Evolutionary conservation across 495 filamentous ascomycete species (phyloP).

Genomic region (Lepraria neglecta): DNA sequence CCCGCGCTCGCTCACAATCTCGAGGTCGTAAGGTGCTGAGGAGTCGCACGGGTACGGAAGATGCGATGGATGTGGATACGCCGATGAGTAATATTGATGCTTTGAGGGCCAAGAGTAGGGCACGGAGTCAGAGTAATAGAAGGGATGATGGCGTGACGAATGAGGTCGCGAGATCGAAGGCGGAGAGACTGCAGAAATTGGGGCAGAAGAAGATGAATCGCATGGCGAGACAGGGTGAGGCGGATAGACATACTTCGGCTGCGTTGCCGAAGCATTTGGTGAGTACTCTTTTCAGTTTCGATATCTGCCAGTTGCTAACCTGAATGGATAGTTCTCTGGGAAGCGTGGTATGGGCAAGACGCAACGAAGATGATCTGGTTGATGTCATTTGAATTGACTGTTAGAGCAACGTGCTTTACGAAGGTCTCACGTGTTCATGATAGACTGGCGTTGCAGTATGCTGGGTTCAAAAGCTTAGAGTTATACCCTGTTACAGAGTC

Average conservation of each 20-base stretch:
- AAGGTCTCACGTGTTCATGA: background rate
- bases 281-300: conserved; percentile 34
- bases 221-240: conserved; percentile 92
- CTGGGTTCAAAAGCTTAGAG: background rate
- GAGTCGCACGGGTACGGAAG: conserved; percentile 44
- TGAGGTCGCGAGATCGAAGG: conserved; percentile 57
- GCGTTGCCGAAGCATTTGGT: conserved; percentile 88
- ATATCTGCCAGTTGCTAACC: conserved; percentile 20
- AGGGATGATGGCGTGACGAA: conserved; percentile 71
- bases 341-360: conserved; percentile 57
- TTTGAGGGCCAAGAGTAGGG: conserved; percentile 69
- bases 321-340: conserved; percentile 44
- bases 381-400: background rate
- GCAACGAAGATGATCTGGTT: conserved; percentile 41
- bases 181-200: conserved; percentile 78
- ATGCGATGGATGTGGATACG: conserved; percentile 82
- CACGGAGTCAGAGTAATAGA: conserved; percentile 73
- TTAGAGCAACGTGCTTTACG: conserved; percentile 1
- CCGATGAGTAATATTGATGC: conserved; percentile 47
- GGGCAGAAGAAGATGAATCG: conserved; percentile 97
- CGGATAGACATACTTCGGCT: conserved; percentile 81
- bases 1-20: conserved; percentile 62
- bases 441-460: background rate
- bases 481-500: background rate
- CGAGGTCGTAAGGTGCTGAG: conserved; percentile 56